Evolutionary conservation across 345 rosid species (phyloP).

Genomic region (Populus nigra): DNA sequence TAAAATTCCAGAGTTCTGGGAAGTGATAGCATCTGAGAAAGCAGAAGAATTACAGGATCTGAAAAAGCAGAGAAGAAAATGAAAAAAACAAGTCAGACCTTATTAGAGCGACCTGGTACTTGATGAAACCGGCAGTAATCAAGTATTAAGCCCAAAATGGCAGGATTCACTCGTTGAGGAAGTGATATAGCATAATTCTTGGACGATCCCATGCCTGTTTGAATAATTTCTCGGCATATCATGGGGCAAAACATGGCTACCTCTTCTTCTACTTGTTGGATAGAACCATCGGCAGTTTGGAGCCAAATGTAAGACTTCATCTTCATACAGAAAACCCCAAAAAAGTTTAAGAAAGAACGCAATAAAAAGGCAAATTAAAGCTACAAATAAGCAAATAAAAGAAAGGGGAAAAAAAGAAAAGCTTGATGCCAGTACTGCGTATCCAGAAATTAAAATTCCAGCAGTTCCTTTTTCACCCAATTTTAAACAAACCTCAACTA

Average conservation of each 20-base stretch:
- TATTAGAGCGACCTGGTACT: constrained; percentile 71
- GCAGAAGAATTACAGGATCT: background rate
- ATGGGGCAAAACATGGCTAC: constrained; percentile 91
- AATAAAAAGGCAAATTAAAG: background rate
- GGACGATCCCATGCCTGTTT: constrained; percentile 74
- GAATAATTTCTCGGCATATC: constrained; percentile 78
- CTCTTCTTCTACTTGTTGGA: constrained; percentile 90
- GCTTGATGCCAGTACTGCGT: background rate
- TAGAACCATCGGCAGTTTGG: constrained; percentile 80
- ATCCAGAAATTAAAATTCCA: background rate
- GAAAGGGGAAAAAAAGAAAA: too few species aligned
- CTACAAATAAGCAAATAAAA: background rate
- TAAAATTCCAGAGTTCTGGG: background rate
- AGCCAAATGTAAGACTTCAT: constrained; percentile 87
- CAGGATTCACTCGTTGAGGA: constrained; percentile 80
- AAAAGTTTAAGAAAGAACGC: constrained; percentile 1
- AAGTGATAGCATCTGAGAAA: background rate
- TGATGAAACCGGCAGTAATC: constrained; percentile 91
- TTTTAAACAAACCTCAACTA: background rate
- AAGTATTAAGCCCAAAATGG: constrained; percentile 67
- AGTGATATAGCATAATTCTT: constrained; percentile 75
- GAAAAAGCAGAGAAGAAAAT: background rate
- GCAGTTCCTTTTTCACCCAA: background rate
- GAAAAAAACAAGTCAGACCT: constrained; percentile 33
- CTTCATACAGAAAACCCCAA: constrained; percentile 25